These are phyloP conservation scores for Pontederia crassipes DNA, from an alignment of 176 grass and related monocot genomes.

Conservation along the genomic window DNA sequence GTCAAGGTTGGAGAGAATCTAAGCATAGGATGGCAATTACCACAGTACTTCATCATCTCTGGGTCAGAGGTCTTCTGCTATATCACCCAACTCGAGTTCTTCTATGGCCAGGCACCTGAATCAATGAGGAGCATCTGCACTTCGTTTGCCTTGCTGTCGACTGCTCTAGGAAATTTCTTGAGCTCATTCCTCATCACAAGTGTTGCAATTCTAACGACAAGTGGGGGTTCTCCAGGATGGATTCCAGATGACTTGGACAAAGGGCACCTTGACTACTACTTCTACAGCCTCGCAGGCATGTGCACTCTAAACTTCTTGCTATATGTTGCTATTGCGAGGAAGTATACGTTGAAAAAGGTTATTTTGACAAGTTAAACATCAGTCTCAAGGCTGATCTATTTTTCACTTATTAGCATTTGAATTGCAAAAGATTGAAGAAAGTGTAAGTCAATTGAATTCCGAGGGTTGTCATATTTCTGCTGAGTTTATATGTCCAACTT, in stretches of 20 bases:
- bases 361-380: not conserved
- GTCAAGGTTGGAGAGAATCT: conserved; percentile 5
- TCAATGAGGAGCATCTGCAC: conserved; percentile 80
- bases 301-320: conserved; percentile 2
- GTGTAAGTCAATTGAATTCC: too few relatives aligned
- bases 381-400: too few relatives aligned
- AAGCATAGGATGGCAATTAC: conserved; percentile 59
- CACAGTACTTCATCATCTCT: conserved; percentile 55
- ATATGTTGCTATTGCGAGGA: not conserved
- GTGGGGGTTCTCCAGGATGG: conserved; percentile 26
- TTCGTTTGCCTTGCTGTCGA: conserved; percentile 54
- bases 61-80: conserved; percentile 62
- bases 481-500: too few relatives aligned
- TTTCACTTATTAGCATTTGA: too few relatives aligned
- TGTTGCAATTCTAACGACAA: conserved; percentile 25
- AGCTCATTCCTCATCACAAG: conserved; percentile 55
- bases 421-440: too few relatives aligned
- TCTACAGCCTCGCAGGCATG: conserved; percentile 6
- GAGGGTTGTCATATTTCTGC: too few relatives aligned
- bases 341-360: conserved; percentile 6
- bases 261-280: conserved; percentile 17
- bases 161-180: conserved; percentile 54
- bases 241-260: conserved; percentile 10
- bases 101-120: conserved; percentile 64
- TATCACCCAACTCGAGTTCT: conserved; percentile 80